Base-by-base conservation (phyloP, 108 stramenopile genomes). In the Schizochytrium sp. region DNA sequence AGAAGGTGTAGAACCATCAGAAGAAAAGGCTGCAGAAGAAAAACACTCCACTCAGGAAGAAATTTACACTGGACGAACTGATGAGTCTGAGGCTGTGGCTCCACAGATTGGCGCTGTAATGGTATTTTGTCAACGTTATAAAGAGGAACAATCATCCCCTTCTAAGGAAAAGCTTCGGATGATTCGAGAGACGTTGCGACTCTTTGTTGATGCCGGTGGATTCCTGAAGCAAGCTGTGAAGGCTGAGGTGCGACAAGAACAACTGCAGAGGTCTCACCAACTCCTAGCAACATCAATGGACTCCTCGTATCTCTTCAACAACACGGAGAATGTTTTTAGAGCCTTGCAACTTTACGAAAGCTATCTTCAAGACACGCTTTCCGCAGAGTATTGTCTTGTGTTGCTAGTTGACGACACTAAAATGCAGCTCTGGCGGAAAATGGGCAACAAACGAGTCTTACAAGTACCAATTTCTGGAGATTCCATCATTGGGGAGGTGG, bases 321-420 rank as follows among this genome's bases (percentile, higher is more conserved):
- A 83, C 13, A 55, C 76, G 38, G 28, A 83, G 47, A 53, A 83
- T 40, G 50, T 83, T 10, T 55, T 49, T 53, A 56, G 55, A 5
- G 10, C 50, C 45, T 40, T 83, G 38, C 4, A n/a, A 46, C 10
- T 55, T 13, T 83, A 55, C n/a, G 50, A 83, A 28, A 53, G 55
- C 47, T 83, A 83, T 53, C 8, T 83, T 5, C 5, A 28, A 38
- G 47, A 49, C 15, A 5, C 55, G 8, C 53, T 83, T 8, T 5
- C 50, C 76, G 47, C 76, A n/a, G 53, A 55, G 28, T 10, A 28
- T n/a, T 83, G 76, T 53, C 49, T 83, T 47, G 50, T 83, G 76
- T 40, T 83, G 12, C 53, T 83, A 5, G 76, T 83, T 7, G 76
- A 83, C 76, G 76, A 83, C 17, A 47, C 76, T 13, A 83, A 49